Evolutionary conservation across 129 eudicot genomes (phyloP), one percentile per base, ranked within the genome.

Genomic region (Escallonia herrerae): DNA sequence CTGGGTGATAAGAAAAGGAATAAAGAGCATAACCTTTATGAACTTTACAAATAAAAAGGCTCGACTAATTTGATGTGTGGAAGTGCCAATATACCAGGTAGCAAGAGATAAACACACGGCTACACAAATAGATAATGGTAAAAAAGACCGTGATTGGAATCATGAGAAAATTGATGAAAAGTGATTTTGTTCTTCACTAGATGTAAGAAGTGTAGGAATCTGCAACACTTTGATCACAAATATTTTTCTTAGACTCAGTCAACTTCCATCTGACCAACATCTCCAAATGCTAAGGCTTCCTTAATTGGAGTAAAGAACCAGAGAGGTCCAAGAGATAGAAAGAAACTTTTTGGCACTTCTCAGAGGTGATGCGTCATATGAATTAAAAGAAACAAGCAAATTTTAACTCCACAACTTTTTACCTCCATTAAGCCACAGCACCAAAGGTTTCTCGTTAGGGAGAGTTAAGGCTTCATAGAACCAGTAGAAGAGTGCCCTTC

Each of bases 391-490:
- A 40, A n/a, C 42, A 9, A 37, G 55, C 12, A 52, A 55, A 40
- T 9, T 8, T 43, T 10, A 53, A n/a, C 60, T 59, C 22, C 3
- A 63, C 33, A 64, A 7, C 12, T n/a, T 61, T 72, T 74, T 85
- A 85, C 96, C 96, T 74, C 96, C 96, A 69, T 89, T 89, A 15
- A 89, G 95, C 96, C 96, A 89, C 48, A 89, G 76, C 38, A 89
- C 96, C 80, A 89, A 70, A 56, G 96, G 96, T 68, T 89, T 89
- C 58, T 90, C 81, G 56, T 80, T 80, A 56, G 93, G 82, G 43
- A 75, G 76, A 54, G 70, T 77, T 74, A 72, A 71, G 41, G 96
- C 95, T 80, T 89, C 96, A 71, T 85, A 89, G 55, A 89, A 89
- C 96, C 96, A 89, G 72, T 89, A 89, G 61, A 89, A 89, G 70